Conservation (phyloP, 768 basidiomycete genomes). For the Mycena epipterygia region DNA sequence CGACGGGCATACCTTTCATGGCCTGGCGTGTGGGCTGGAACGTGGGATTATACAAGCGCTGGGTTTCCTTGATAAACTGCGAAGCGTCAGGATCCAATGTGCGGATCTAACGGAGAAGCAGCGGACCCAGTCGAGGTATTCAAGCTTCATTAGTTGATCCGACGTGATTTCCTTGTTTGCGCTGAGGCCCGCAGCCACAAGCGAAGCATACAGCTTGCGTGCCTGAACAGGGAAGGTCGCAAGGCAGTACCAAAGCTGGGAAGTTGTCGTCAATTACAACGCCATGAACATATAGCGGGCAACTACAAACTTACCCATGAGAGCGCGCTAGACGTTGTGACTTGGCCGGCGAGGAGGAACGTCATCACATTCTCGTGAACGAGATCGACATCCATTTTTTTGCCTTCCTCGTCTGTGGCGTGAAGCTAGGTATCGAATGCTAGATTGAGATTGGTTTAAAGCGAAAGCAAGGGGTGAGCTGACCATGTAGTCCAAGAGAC, state of each 20-base stretch:
- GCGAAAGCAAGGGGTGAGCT: not conserved
- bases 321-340: constrained; percentile 29
- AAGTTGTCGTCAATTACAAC: not conserved
- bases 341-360: constrained; percentile 32
- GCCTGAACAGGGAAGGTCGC: constrained; percentile 27
- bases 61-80: constrained; percentile 26
- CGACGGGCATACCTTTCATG: constrained; percentile 15
- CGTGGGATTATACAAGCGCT: constrained; percentile 30
- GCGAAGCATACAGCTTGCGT: constrained; percentile 27
- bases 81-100: not conserved
- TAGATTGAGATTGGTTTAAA: not conserved
- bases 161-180: constrained; percentile 29
- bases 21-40: constrained; percentile 34
- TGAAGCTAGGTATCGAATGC: constrained; percentile 11
- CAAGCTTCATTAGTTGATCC: constrained; percentile 26
- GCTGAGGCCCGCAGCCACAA: constrained; percentile 23
- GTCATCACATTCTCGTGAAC: constrained; percentile 29
- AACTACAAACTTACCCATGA: constrained; percentile 13
- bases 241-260: constrained; percentile 31
- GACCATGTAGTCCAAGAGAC: constrained; percentile 32
- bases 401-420: constrained; percentile 31
- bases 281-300: too few species aligned
- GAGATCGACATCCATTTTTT: constrained; percentile 29
- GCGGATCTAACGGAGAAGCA: not conserved
- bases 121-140: constrained; percentile 34